Base-by-base conservation (phyloP, 139 green algal species). In the Limnomonas spitsbergensis region DNA sequence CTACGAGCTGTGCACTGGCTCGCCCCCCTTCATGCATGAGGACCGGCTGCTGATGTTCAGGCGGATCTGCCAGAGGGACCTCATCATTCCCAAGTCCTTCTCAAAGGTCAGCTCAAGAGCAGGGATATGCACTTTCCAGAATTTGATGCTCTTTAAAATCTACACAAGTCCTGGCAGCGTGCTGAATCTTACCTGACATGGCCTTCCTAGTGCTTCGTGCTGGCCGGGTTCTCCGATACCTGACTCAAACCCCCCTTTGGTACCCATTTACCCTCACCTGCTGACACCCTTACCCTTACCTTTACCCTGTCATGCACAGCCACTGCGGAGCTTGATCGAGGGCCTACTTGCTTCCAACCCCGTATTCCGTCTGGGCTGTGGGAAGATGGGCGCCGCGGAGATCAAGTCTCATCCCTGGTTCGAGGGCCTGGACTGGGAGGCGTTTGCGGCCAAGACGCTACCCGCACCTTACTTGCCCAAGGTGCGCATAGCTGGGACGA, bases 371-470 rank as follows among this genome's bases (percentile, higher is more conserved):
- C 84, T 97, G 27, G 93, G 93, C 2, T 81, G 83, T 27, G 78
- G 88, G 3, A 81, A 87, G 38, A 83, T 81, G 7, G 94, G 92
- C 1, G 87, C 84, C 0, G 73, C 72, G 0, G 91, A 93, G 75
- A 86, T 98, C 53, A 94, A 94, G 83, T 40, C 69, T 0, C 94
- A 98, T 85, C 87, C 93, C 70, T 98, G 92, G 92, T 98, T 98
- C 78, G 66, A 80, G 6, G 87, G 84, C 66, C 95, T 97, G 83
- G 90, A 98, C 84, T 98, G 94, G 94, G 79, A 87, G 0, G 85
- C 85, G 0, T 94, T 98, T 56, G 73, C 71, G 9, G 82, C 81
- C 40, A 83, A 84, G 39, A 76, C 81, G 34, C 76, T 97, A 72
- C 79, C 73, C 32, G 86, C 92, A 6, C 92, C 91, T 0, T 94